Conservation (phyloP, 495 filamentous ascomycete genomes). For the Pseudevernia furfuracea region DNA sequence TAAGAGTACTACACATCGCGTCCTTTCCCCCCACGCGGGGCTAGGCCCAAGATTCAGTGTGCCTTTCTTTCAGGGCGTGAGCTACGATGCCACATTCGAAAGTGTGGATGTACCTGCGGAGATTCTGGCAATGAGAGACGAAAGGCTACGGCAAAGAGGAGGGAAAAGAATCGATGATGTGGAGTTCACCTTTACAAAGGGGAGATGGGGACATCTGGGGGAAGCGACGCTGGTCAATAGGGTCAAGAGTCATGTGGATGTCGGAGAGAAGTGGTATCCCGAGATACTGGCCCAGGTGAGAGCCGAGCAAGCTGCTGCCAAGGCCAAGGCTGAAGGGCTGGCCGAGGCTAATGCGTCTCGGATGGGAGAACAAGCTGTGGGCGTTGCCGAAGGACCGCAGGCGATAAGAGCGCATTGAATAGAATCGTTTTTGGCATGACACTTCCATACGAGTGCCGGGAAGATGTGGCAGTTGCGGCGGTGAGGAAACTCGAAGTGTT, state of each 20-base stretch:
- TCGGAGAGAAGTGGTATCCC: conserved; percentile 79
- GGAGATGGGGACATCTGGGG: conserved; percentile 45
- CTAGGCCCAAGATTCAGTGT: conserved; percentile 71
- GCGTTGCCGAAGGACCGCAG: neutral
- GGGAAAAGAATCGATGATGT: conserved; percentile 56
- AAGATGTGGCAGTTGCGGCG: neutral
- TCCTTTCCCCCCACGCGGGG: conserved; percentile 56
- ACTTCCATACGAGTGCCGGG: no score
- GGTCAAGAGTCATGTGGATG: conserved; percentile 85
- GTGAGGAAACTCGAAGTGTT: neutral
- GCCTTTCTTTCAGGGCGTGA: conserved; percentile 90
- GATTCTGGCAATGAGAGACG: conserved; percentile 50
- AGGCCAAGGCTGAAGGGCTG: conserved; percentile 1
- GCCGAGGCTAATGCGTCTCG: neutral
- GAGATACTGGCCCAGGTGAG: conserved; percentile 47
- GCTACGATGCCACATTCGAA: conserved; percentile 72
- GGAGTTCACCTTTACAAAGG: conserved; percentile 71
- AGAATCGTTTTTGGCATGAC: neutral
- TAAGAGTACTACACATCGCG: conserved; percentile 77
- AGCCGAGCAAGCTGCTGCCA: conserved; percentile 16
- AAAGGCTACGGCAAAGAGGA: conserved; percentile 42
- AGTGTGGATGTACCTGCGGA: conserved; percentile 61
- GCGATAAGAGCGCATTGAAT: conserved; percentile 11
- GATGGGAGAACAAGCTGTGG: neutral
- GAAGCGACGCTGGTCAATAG: conserved; percentile 59